Base-by-base conservation (phyloP, 2,329 filamentous ascomycete species). In the Colletotrichum shisoi region DNA sequence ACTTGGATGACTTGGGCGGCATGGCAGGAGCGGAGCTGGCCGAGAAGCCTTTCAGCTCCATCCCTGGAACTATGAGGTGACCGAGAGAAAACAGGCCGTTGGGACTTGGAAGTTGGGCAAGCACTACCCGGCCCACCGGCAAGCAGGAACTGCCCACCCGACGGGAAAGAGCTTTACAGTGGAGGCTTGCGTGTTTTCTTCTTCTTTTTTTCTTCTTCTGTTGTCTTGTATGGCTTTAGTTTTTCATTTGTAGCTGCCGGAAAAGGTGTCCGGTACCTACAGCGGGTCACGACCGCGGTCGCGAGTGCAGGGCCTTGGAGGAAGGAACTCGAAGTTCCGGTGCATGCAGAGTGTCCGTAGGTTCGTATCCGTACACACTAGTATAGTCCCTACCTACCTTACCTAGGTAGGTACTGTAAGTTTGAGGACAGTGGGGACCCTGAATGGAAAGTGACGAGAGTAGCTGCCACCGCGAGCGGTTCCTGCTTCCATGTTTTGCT, bases 21-120 rank as follows among this genome's bases (percentile, higher is more conserved):
- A 34, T 34, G 31, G 31, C 6, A 19, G 44, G n/a, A 45, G 54
- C 63, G 63, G 63, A 58, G 60, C 45, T 45, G 40, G 52, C 2
- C 60, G 60, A 66, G 59, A 42, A 57, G 51, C 37, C 45, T 52
- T 51, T 57, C 24, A 42, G 45, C 45, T 19, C 19, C 57, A 51
- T 60, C 17, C 57, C 27, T 51, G 57, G 57, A 60, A 60, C 27
- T 11, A 57, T 49, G 45, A 51, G 57, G 45, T 42, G 40, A 42
- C 31, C 8, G 31, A 2, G 57, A 39, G 21, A 13, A 21, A 27
- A 12, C 42, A 19, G 34, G 27, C 40, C 13, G 27, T 57, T 46
- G 17, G 24, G 24, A 19, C 31, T 44, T 46, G 24, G 19, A 34
- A 17, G 42, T 58, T 48, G 44, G 48, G 48, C 27, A 51, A 27